phyloP scores from a whole-genome alignment of 2,329 filamentous ascomycete species.

The Blumeriella jaapii region DNA sequence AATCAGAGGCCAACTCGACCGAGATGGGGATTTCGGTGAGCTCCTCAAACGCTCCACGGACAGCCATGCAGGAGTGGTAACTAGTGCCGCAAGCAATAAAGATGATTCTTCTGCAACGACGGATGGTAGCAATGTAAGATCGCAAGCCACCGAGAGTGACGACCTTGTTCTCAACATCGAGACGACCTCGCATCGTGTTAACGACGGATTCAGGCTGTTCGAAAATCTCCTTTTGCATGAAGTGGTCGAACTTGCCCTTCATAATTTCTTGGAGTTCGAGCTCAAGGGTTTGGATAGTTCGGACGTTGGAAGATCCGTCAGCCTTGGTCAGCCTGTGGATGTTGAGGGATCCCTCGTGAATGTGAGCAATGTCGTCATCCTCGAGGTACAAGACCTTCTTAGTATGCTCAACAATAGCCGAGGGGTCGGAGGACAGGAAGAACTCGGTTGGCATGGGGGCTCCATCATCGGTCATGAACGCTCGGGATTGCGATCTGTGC shows the following conservation, averaged over 20 bases:
- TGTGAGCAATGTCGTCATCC: slow-evolving; percentile 98
- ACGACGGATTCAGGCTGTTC: slow-evolving; percentile 98
- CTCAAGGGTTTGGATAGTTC: slow-evolving; percentile 96
- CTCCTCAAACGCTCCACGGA: slow-evolving; percentile 95
- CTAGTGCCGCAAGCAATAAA: slow-evolving; percentile 98
- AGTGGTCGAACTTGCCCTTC: slow-evolving; percentile 99
- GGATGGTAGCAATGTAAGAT: slow-evolving; percentile 93
- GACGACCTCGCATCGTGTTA: slow-evolving; percentile 98
- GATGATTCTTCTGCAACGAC: slow-evolving; percentile 92
- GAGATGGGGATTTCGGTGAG: slow-evolving; percentile 95
- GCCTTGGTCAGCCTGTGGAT: slow-evolving; percentile 97
- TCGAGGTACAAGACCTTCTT: slow-evolving; percentile 99
- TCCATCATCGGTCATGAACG: slow-evolving; percentile 97
- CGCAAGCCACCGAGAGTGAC: slow-evolving; percentile 92
- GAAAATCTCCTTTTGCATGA: slow-evolving; percentile 99
- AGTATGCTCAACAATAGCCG: slow-evolving; percentile 97
- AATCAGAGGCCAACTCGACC: slow-evolving; percentile 94
- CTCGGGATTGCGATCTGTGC: slow-evolving; percentile 95
- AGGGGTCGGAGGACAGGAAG: slow-evolving; percentile 97
- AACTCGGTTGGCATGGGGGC: slow-evolving; percentile 97
- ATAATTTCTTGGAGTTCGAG: slow-evolving; percentile 99
- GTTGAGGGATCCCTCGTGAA: slow-evolving; percentile 97
- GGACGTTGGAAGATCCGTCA: slow-evolving; percentile 91
- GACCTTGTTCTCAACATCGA: slow-evolving; percentile 85
- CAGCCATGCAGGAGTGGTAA: slow-evolving; percentile 99